Evolutionary conservation across 371 early-diverging fungal genomes (phyloP), one percentile per base, ranked within the genome.

Genomic region (Saksenaea vasiformis): DNA sequence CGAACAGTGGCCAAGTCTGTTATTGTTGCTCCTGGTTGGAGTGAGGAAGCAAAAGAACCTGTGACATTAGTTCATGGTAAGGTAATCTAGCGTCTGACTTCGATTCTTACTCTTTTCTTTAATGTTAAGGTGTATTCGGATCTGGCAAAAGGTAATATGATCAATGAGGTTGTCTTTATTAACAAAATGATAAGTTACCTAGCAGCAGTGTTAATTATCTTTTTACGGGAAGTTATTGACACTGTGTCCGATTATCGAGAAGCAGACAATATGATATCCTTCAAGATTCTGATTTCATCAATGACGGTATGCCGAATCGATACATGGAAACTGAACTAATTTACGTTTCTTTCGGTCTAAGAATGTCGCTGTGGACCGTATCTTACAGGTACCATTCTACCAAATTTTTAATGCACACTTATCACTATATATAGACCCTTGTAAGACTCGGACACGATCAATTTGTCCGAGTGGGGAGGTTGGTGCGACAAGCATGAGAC

Each of bases 301-400:
- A 90, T 87, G 82, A 90, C 91, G 28, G 81, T 81, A 71, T 73
- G 60, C 31, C 2, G 31, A 8, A 47, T 1, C 10, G 1, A 47
- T 22, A 9, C n/a, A 47, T 10, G 8, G 39, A 39, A 3, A 10
- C 17, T 22, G 5, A 22, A 47, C 19, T 47, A 26, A n/a, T 26
- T 47, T 22, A 22, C 26, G 8, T 5, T 38, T 19, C 5, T 60
- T 14, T 44, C 22, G 28, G 17, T 62, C 31, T 17, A 56, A 77
- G 76, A 93, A 92, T 67, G 93, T 95, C 5, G 97, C 97, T 4
- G 96, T 96, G 2, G 97, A 96, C 71, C 86, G 93, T 37, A 91
- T 96, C 55, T 73, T 96, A 22, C 66, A 64, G 68, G 85, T 79
- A 75, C 53, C 47, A 24, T 36, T 28, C 9, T 38, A 17, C 7